Conservation (phyloP, 495 filamentous ascomycete genomes). For the Neurospora tetraspora region DNA sequence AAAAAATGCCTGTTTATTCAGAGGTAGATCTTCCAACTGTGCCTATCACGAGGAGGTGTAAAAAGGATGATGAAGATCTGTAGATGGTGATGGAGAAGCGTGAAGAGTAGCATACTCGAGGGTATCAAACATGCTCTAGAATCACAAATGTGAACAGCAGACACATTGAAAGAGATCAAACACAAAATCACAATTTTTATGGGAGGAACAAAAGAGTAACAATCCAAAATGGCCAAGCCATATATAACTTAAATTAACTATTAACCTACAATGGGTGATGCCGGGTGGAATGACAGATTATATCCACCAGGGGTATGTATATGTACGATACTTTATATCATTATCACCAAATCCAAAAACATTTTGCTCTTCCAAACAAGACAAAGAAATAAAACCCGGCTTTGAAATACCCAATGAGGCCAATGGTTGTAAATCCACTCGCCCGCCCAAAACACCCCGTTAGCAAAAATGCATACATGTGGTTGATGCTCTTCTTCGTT, state of each 20-base stretch:
- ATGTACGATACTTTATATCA: neutral
- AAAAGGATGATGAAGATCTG: neutral
- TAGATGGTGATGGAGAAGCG: neutral
- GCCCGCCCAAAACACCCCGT: neutral
- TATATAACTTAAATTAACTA: neutral
- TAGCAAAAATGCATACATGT: neutral
- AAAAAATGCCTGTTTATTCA: no score
- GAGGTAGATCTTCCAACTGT: no score
- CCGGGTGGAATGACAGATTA: neutral
- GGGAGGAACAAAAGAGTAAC: neutral
- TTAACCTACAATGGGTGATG: neutral
- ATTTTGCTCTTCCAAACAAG: neutral
- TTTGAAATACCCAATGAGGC: neutral
- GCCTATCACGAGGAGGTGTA: neutral
- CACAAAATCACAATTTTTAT: neutral
- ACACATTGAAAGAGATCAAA: neutral
- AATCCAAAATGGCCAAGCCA: neutral
- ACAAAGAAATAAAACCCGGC: neutral
- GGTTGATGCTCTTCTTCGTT: constrained; percentile 19
- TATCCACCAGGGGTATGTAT: neutral
- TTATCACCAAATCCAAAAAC: neutral
- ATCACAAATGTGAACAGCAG: neutral
- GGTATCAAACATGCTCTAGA: neutral
- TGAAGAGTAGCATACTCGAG: neutral
- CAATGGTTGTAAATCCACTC: neutral